phyloP scores from a whole-genome alignment of 2,329 filamentous ascomycete genomes.

The Fusarium sp. region DNA sequence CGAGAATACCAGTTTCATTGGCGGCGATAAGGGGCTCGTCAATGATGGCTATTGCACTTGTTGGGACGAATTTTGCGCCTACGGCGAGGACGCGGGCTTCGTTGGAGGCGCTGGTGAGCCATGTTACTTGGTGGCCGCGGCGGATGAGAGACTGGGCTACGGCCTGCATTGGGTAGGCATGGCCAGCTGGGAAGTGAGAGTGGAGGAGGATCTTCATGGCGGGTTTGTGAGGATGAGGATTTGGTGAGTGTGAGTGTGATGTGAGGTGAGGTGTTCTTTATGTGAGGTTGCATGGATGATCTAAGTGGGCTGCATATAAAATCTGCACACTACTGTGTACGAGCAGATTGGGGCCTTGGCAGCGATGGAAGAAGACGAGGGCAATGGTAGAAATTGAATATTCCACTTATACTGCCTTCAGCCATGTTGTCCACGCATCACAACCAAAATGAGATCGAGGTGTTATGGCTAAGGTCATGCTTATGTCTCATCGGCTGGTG shows the following conservation, averaged over 20 bases:
- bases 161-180: constrained; percentile 54
- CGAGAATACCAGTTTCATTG: constrained; percentile 47
- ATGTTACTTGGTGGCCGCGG: constrained; percentile 52
- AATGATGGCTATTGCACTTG: constrained; percentile 45
- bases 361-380: background rate
- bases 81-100: constrained; percentile 48
- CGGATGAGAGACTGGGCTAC: constrained; percentile 51
- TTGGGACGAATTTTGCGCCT: constrained; percentile 49
- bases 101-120: constrained; percentile 51
- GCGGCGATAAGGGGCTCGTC: constrained; percentile 45
- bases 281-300: constrained; percentile 7
- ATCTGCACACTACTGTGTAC: background rate
- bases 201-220: constrained; percentile 53
- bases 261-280: background rate
- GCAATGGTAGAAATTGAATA: background rate
- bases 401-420: background rate
- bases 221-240: background rate
- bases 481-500: background rate
- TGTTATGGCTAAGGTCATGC: background rate
- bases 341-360: background rate
- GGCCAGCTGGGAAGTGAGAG: constrained; percentile 54
- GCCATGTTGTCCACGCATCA: fast-evolving
- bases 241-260: background rate
- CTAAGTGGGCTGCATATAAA: background rate
- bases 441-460: fast-evolving